Base-by-base conservation (phyloP, 2,329 filamentous ascomycete genomes). In the Orbilia javanica region DNA sequence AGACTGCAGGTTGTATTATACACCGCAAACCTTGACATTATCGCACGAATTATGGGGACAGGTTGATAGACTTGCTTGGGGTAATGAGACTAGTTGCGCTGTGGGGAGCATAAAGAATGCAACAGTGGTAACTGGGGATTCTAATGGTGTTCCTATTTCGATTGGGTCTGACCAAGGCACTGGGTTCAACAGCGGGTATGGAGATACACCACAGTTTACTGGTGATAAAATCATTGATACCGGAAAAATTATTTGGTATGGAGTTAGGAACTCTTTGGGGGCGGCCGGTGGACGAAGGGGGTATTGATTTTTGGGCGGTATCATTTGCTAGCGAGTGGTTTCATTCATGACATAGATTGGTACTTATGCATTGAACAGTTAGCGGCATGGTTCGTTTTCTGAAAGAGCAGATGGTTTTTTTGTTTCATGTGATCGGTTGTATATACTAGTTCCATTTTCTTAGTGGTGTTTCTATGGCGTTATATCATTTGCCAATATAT, bases 1-100 rank as follows among this genome's bases (percentile, higher is more conserved):
- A 0, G 87, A 89, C 80, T 91, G 89, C 79, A 85, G 89, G 4
- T 82, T 91, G 11, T 91, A 87, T 81, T 90, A 88, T 76, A 89
- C 89, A 1, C 82, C 85, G 15, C 82, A 85, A 1, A 90, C 73
- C 0, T 68, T 77, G 10, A 52, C 62, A 0, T 39, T 42, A 34
- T 77, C 73, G 18, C 73, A 77, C 22, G 50, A 77, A 4, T 44
- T 77, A 8, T 77, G 73, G 73, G 31, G 46, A 5, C 48, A 66
- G 31, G 42, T 77, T 66, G 73, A 67, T 18, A 66, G 18, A 7
- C 44, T 77, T 10, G 73, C 73, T 2, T 77, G 73, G 73, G 73
- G 73, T 11, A 29, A 22, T 13, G 66, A 71, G 34, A 27, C 57
- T 44, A 25, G 50, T 20, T 77, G 73, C 18, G 73, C 73, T 36